Evolutionary conservation across 1,284 basidiomycete species (phyloP).

Genomic region (Leccinum cinnamomeum): DNA sequence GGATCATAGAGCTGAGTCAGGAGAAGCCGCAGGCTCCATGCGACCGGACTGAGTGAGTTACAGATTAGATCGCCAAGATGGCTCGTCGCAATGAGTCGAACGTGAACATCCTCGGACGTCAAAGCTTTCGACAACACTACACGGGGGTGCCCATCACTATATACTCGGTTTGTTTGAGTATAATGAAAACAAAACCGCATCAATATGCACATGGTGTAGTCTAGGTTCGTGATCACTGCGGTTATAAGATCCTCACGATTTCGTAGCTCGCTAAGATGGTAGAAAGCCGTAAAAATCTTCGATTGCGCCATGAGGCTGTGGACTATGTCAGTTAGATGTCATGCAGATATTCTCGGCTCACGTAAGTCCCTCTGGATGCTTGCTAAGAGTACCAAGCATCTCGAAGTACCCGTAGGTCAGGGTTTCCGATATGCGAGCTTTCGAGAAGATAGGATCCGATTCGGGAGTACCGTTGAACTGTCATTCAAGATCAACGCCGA

Average conservation of each 20-base stretch:
- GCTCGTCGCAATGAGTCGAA: slow-evolving; percentile 86
- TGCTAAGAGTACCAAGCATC: slow-evolving; percentile 91
- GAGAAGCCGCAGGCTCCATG: slow-evolving; percentile 87
- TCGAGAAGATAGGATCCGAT: slow-evolving; percentile 85
- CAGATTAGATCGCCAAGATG: slow-evolving; percentile 84
- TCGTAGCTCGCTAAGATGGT: slow-evolving; percentile 88
- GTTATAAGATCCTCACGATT: slow-evolving; percentile 92
- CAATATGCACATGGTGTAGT: slow-evolving; percentile 77
- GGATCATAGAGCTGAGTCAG: slow-evolving; percentile 97
- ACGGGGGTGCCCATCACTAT: slow-evolving; percentile 87
- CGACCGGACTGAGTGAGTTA: slow-evolving; percentile 58
- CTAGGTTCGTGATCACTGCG: slow-evolving; percentile 88
- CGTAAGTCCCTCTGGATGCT: slow-evolving; percentile 87
- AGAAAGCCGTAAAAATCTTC: slow-evolving; percentile 93
- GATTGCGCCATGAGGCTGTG: slow-evolving; percentile 84
- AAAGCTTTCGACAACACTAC: slow-evolving; percentile 92
- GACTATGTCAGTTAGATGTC: slow-evolving; percentile 7
- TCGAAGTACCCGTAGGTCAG: slow-evolving; percentile 93
- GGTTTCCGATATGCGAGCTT: slow-evolving; percentile 69
- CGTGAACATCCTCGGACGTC: slow-evolving; percentile 88
- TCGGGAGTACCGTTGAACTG: slow-evolving; percentile 68
- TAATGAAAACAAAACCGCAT: background rate
- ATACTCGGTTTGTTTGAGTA: slow-evolving; percentile 5
- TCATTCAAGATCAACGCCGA: slow-evolving; percentile 4
- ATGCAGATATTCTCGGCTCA: slow-evolving; percentile 44